These are phyloP conservation scores for Casuarina equisetifolia DNA, from an alignment of 306 rosid genomes.

Conservation along the genomic window DNA sequence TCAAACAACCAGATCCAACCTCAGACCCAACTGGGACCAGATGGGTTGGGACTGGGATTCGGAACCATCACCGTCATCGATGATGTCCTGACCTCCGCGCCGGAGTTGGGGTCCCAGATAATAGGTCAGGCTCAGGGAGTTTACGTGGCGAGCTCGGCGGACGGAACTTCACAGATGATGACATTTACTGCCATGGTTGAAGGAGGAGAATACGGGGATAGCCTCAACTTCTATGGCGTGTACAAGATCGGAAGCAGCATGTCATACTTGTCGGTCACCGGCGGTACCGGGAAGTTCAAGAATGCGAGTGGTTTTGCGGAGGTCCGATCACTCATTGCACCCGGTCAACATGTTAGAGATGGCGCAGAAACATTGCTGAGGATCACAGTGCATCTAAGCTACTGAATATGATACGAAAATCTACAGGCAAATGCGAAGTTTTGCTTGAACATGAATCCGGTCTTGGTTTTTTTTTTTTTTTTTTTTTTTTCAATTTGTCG, in stretches of 20 bases:
- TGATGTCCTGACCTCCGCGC: conserved; percentile 63
- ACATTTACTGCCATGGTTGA: conserved; percentile 77
- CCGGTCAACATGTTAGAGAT: conserved; percentile 73
- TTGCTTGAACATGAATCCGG: conserved; percentile 17
- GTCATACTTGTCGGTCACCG: conserved; percentile 68
- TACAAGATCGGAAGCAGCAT: conserved; percentile 72
- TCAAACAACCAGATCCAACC: conserved; percentile 33
- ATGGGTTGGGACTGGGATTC: conserved; percentile 75
- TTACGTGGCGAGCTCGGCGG: conserved; percentile 84
- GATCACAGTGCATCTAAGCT: conserved; percentile 54
- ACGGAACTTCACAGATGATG: conserved; percentile 84
- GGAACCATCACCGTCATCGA: conserved; percentile 87
- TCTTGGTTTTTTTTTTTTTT: conserved; percentile 5
- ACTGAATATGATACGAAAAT: conserved; percentile 34
- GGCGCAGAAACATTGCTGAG: conserved; percentile 91
- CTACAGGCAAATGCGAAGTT: conserved; percentile 10
- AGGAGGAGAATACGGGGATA: conserved; percentile 93
- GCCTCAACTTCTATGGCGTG: conserved; percentile 71
- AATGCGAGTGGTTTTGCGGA: conserved; percentile 75
- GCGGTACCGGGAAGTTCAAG: conserved; percentile 89
- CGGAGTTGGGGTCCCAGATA: conserved; percentile 71
- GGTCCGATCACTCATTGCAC: conserved; percentile 65
- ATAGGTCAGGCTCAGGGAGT: conserved; percentile 78
- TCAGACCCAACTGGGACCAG: conserved; percentile 55
- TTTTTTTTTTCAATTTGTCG: conserved; percentile 13